phyloP scores from a whole-genome alignment of 164 flowering plant species.

The Saururus chinensis region DNA sequence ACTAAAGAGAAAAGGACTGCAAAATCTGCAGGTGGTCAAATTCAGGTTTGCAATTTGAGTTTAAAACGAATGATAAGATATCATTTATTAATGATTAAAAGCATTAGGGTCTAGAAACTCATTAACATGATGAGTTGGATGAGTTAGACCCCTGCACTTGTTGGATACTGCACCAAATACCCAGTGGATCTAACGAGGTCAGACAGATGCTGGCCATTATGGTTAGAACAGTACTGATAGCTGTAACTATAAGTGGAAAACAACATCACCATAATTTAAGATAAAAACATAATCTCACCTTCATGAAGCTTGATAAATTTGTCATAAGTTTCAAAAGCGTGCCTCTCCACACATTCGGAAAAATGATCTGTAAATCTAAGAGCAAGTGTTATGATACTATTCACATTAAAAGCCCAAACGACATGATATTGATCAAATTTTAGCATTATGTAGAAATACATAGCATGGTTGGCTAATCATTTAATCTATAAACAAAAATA shows the following conservation, averaged over 20 bases:
- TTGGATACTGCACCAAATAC: too few species aligned
- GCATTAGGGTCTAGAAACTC: not conserved
- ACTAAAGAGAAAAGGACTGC: too few species aligned
- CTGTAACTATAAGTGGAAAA: not conserved
- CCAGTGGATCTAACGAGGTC: too few species aligned
- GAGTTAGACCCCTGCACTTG: too few species aligned
- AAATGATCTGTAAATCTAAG: slow-evolving; percentile 59
- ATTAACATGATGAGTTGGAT: too few species aligned
- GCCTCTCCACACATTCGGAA: slow-evolving; percentile 92
- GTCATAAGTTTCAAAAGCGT: slow-evolving; percentile 89
- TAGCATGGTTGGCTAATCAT: not conserved
- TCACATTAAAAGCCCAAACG: too few species aligned
- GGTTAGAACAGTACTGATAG: too few species aligned
- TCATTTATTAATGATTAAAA: too few species aligned
- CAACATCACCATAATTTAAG: not conserved
- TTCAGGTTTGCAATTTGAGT: too few species aligned
- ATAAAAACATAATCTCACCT: slow-evolving; percentile 27
- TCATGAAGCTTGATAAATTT: slow-evolving; percentile 80
- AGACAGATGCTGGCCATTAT: not conserved
- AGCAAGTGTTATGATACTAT: not conserved
- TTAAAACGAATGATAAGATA: too few species aligned
- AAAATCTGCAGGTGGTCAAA: too few species aligned
- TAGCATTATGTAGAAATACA: not conserved
- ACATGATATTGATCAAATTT: too few species aligned
- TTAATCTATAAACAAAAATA: not conserved